These are phyloP conservation scores for Excoecaria agallocha DNA, from an alignment of 345 rosid species.

Conservation along the genomic window DNA sequence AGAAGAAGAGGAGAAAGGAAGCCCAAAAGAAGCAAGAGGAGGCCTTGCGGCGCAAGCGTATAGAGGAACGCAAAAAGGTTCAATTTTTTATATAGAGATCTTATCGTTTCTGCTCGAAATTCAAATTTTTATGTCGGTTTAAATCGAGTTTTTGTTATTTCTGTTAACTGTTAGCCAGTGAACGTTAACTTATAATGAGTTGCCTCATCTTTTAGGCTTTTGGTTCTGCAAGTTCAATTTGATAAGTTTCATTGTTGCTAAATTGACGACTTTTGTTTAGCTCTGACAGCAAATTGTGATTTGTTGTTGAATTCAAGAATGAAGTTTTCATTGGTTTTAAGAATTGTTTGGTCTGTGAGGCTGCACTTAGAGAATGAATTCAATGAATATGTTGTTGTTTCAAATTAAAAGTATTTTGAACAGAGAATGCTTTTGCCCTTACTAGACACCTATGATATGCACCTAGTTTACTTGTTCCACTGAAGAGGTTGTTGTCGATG, in stretches of 20 bases:
- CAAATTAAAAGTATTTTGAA: background rate
- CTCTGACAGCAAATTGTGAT: background rate
- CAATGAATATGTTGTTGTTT: background rate
- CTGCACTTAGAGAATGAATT: background rate
- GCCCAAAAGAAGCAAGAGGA: slow-evolving; percentile 72
- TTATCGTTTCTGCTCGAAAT: background rate
- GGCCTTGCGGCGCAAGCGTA: slow-evolving; percentile 60
- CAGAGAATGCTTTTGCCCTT: background rate
- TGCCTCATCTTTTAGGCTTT: background rate
- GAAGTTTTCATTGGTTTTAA: background rate
- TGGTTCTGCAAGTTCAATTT: background rate
- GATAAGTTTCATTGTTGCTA: background rate
- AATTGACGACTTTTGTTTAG: background rate
- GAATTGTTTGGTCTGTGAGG: background rate
- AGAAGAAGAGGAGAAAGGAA: slow-evolving; percentile 95
- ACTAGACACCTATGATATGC: background rate
- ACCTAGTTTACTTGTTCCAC: background rate
- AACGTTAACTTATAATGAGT: background rate
- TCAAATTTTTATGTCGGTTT: background rate
- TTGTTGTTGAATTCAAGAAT: background rate
- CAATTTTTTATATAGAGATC: background rate
- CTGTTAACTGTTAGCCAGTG: background rate
- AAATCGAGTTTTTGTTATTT: background rate
- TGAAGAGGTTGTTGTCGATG: background rate
- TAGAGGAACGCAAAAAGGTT: slow-evolving; percentile 76